Percentiles rank a stretch among this genome's conserved stretches.
phyloP scores from a whole-genome alignment of 208 protist species.

The Willaertia magna region DNA sequence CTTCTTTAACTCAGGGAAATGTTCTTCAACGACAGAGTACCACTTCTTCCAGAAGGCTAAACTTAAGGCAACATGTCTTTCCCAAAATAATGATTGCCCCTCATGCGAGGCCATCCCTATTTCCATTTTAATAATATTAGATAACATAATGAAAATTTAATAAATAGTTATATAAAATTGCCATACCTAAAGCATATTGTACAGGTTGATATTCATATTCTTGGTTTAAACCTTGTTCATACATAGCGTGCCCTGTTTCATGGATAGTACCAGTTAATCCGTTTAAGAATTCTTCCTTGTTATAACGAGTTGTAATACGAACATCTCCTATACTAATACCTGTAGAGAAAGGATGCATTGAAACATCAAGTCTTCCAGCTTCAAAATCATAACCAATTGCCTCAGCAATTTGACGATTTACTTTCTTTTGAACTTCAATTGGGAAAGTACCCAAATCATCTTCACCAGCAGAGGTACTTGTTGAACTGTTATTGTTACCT shows the following conservation, averaged over 20 bases:
- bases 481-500: conserved; percentile 12
- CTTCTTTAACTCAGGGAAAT: not conserved
- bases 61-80: conserved; percentile 50
- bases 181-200: conserved; percentile 45
- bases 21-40: not conserved
- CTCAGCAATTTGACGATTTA: conserved; percentile 40
- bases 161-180: no score
- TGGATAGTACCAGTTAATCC: conserved; percentile 57
- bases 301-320: conserved; percentile 63
- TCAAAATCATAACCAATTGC: conserved; percentile 51
- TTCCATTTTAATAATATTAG: no score
- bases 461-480: not conserved
- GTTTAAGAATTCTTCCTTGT: conserved; percentile 37
- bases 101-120: no score
- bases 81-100: conserved; percentile 47
- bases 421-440: conserved; percentile 40
- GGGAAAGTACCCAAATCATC: conserved; percentile 23
- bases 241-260: conserved; percentile 68
- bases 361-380: conserved; percentile 56
- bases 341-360: conserved; percentile 66
- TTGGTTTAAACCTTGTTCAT: conserved; percentile 40
- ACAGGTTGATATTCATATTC: conserved; percentile 37
- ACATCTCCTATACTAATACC: conserved; percentile 52
- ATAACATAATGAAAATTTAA: no score
- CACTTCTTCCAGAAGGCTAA: conserved; percentile 37